Evolutionary conservation across 1,139 yeast species (phyloP).

Genomic region (Candida pseudocylindracea): DNA sequence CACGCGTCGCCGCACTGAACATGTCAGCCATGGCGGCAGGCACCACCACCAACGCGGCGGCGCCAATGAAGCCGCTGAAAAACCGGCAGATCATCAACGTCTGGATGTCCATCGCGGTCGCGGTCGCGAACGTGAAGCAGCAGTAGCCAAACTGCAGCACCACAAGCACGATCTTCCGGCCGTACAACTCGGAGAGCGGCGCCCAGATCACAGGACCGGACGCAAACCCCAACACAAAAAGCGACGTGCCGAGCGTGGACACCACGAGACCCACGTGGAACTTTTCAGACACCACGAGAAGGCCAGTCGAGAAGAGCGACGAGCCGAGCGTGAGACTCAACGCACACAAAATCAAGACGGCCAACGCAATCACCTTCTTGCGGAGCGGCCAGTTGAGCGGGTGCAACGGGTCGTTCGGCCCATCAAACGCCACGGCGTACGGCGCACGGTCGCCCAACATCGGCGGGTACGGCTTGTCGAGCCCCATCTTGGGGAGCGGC

Average conservation of each 20-base stretch:
- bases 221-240: constrained; percentile 66
- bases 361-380: neutral
- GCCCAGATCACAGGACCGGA: constrained; percentile 70
- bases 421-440: constrained; percentile 9
- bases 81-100: constrained; percentile 53
- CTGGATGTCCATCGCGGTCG: constrained; percentile 52
- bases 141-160: constrained; percentile 28
- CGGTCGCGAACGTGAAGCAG: constrained; percentile 46
- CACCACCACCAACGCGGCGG: constrained; percentile 63
- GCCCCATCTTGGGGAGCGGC: constrained; percentile 27
- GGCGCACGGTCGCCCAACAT: constrained; percentile 23
- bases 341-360: constrained; percentile 3
- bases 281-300: constrained; percentile 13
- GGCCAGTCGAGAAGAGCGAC: constrained; percentile 36
- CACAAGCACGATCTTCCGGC: constrained; percentile 7
- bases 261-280: constrained; percentile 6
- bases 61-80: constrained; percentile 56
- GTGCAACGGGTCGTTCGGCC: neutral
- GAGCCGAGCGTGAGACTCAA: constrained; percentile 34
- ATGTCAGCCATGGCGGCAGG: constrained; percentile 73
- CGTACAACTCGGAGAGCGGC: constrained; percentile 56
- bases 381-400: neutral
- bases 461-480: constrained; percentile 29
- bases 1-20: constrained; percentile 37
- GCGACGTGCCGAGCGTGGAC: constrained; percentile 36